Base-by-base conservation (phyloP, 768 basidiomycete species). In the Kwoniella dendrophila region DNA sequence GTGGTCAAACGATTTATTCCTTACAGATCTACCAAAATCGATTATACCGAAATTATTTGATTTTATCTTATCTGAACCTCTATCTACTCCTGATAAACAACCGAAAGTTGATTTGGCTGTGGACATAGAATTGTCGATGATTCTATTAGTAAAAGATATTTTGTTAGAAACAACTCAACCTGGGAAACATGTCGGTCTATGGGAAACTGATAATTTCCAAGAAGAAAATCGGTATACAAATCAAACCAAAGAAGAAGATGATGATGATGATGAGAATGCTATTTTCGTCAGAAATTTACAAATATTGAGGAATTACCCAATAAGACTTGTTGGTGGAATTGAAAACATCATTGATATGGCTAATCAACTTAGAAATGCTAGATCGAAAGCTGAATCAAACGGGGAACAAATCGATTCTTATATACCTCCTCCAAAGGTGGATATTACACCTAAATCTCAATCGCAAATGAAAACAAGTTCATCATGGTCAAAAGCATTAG, bases 91-190 rank as follows among this genome's bases (percentile, higher is more conserved):
- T 0, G 51, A 43, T 2, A n/a, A 40, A 16, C 55, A 56, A 4
- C 69, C 70, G 29, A 75, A 75, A 63, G 38, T 68, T n/a, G 75
- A 77, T 32, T 36, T 71, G 18, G 27, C 75, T 1, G 47, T 75
- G 20, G 75, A 77, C 52, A 53, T 77, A 20, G 68, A 67, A 43
- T 71, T 71, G 14, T 71, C 75, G 7, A 71, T 78, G 68, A 40
- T 79, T 0, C 49, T 79, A 11, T 66, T 74, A 30, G 44, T 67
- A 27, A 70, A 70, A 29, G 63, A 71, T 34, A 58, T 44, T 6
- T 50, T 75, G 26, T 47, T 68, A 20, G 40, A 50, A 30, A 45
- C 44, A 33, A n/a, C 16, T 41, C n/a, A 48, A 27, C 24, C 51
- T 38, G 47, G 50, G 36, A 47, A 62, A 18, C 32, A 55, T 4